Base-by-base conservation (phyloP, 2,329 filamentous ascomycete genomes). In the Apiospora kogelbergensis region DNA sequence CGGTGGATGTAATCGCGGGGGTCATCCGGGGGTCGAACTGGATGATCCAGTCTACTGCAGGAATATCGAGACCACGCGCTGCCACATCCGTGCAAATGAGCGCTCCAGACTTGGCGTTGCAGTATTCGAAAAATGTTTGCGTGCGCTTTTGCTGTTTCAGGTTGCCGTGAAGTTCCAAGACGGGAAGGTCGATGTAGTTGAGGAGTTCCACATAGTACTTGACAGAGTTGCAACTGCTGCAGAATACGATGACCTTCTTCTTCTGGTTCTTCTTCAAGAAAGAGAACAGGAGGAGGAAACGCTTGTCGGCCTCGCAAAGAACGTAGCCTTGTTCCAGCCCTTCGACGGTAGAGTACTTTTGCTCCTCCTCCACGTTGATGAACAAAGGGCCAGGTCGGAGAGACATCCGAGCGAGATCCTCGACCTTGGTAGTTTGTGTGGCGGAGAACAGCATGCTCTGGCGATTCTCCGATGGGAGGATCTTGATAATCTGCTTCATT, bases 91-190 rank as follows among this genome's bases (percentile, higher is more conserved):
- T 99, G 83, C 95, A 98, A 74, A 99, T 96, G 67, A 99, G 82
- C 0, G 93, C 97, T 30, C 95, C 96, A 73, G 92, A 89, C 73
- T 90, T 90, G 5, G 78, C 91, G 76, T 95, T 94, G 77, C 89
- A 91, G 80, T 99, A 99, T 80, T 98, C 95, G 80, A 98, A 99
- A 80, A 99, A 99, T 0, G 94, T 97, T 78, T 97, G 97, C 30
- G 96, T 99, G n/a, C 96, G 93, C 81, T 97, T 97, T 82, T 98
- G 94, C 82, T 99, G 96, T 83, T 99, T 99, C 82, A 97, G 94
- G 83, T 99, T 98, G 74, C 94, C 96, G 77, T 94, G 92, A 2
- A 95, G 83, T 73, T 91, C 91, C 33, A 94, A 84, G 30, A 93
- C 91, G 6, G 91, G 91, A 2, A 93, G 83, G 77, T 93, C 91